These are phyloP conservation scores for Paspalum notatum DNA, from an alignment of 176 grass and related monocot genomes.

Conservation along the genomic window DNA sequence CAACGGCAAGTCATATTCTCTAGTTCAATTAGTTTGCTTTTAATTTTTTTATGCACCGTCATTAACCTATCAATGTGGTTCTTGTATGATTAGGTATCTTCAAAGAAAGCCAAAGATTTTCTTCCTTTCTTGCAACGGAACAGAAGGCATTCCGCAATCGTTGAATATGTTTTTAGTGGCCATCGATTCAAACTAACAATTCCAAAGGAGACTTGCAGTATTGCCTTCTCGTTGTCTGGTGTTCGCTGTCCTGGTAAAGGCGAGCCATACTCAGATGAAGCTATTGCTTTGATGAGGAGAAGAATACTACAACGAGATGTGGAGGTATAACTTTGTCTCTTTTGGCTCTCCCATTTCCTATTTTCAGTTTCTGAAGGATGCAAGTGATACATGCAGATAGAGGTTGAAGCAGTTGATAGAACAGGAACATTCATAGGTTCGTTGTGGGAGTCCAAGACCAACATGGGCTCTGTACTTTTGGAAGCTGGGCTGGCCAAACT, in stretches of 20 bases:
- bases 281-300: slow-evolving; percentile 98
- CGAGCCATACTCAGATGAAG: slow-evolving; percentile 87
- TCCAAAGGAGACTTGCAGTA: slow-evolving; percentile 97
- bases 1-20: slow-evolving; percentile 43
- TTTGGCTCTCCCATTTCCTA: not conserved
- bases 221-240: slow-evolving; percentile 94
- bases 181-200: slow-evolving; percentile 96
- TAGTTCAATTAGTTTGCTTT: slow-evolving; percentile 20
- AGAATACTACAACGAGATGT: slow-evolving; percentile 90
- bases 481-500: slow-evolving; percentile 89
- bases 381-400: slow-evolving; percentile 64
- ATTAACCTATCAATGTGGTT: slow-evolving; percentile 9
- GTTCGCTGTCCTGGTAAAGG: slow-evolving; percentile 88
- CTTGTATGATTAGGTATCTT: slow-evolving; percentile 54
- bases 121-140: slow-evolving; percentile 88
- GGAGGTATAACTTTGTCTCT: slow-evolving; percentile 53
- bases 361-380: slow-evolving; percentile 17
- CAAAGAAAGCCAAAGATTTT: slow-evolving; percentile 95
- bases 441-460: slow-evolving; percentile 87
- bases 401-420: slow-evolving; percentile 92
- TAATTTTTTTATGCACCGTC: not conserved
- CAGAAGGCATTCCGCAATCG: slow-evolving; percentile 78
- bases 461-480: slow-evolving; percentile 73
- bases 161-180: slow-evolving; percentile 97
- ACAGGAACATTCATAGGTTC: slow-evolving; percentile 96